These are phyloP conservation scores for Phoma sp. DNA, from an alignment of 2,329 filamentous ascomycete genomes.

Conservation along the genomic window DNA sequence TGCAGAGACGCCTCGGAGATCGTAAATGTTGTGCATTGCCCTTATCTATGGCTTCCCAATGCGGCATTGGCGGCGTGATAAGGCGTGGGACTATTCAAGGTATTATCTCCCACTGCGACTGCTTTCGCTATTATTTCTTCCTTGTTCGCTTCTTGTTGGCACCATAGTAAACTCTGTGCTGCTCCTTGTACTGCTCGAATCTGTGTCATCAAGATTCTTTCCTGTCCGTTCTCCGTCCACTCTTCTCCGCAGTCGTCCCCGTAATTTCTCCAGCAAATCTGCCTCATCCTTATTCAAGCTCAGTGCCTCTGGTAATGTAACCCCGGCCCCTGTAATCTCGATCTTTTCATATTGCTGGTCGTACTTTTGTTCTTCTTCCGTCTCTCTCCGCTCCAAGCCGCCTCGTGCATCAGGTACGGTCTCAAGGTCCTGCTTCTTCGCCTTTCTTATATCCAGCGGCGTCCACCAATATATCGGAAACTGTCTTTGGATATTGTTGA, in stretches of 20 bases:
- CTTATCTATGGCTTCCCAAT: conserved; percentile 16
- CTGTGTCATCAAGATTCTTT: conserved; percentile 14
- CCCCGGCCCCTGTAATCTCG: conserved; percentile 39
- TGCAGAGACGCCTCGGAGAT: conserved; percentile 8
- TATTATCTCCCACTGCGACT: conserved; percentile 2
- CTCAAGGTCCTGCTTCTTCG: conserved; percentile 32
- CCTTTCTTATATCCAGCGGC: conserved; percentile 45
- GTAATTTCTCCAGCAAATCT: conserved; percentile 46
- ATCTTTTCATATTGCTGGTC: conserved; percentile 31
- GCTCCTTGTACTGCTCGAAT: conserved; percentile 23
- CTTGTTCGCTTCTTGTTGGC: conserved; percentile 21
- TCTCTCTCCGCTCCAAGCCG: conserved; percentile 29
- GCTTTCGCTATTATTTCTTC: conserved; percentile 18
- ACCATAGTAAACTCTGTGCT: conserved; percentile 33
- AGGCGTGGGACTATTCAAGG: neutral
- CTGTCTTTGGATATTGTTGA: conserved; percentile 57
- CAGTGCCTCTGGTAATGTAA: conserved; percentile 47
- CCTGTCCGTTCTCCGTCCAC: conserved; percentile 14
- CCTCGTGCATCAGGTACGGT: conserved; percentile 30
- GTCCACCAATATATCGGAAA: conserved; percentile 61
- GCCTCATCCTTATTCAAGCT: conserved; percentile 46
- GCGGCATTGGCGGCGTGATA: conserved; percentile 3
- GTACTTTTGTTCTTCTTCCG: conserved; percentile 23
- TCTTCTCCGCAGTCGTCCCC: conserved; percentile 38
- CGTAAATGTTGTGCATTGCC: conserved; percentile 4